Percentiles rank a stretch among this genome's conserved stretches.
Evolutionary conservation across 352 stramenopile genomes (phyloP).

Genomic region (Pythium phragmiticola): DNA sequence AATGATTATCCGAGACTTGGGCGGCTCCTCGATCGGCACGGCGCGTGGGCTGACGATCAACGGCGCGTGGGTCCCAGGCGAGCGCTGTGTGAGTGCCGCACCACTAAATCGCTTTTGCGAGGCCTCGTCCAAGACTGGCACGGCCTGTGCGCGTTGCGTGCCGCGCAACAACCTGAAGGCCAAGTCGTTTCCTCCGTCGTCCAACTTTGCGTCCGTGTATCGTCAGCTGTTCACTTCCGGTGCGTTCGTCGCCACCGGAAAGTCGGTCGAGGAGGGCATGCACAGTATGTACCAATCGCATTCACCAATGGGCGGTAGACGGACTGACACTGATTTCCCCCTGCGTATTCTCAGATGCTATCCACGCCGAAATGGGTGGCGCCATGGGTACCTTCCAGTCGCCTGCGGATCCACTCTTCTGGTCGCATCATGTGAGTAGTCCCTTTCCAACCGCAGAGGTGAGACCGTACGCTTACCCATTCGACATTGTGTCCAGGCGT

Average conservation of each 20-base stretch:
- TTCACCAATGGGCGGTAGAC: neutral
- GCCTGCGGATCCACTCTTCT: conserved; percentile 56
- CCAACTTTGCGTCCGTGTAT: conserved; percentile 43
- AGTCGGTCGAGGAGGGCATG: conserved; percentile 37
- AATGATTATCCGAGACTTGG: conserved; percentile 36
- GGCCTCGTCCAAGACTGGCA: conserved; percentile 25
- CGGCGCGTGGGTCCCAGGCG: conserved; percentile 16
- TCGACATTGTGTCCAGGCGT: conserved; percentile 7
- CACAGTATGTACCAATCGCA: conserved; percentile 40
- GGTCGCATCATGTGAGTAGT: conserved; percentile 37
- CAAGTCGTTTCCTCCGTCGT: conserved; percentile 31
- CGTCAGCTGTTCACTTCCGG: conserved; percentile 43
- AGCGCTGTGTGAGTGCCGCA: conserved; percentile 31
- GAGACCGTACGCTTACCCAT: neutral
- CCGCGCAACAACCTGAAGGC: conserved; percentile 22
- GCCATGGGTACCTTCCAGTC: conserved; percentile 50
- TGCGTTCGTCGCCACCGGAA: conserved; percentile 26
- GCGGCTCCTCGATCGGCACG: conserved; percentile 23
- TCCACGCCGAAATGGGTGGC: conserved; percentile 44
- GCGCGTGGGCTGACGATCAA: conserved; percentile 33
- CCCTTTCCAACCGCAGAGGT: neutral
- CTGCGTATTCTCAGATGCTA: conserved; percentile 28
- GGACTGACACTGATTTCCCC: neutral
- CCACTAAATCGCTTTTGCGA: conserved; percentile 54
- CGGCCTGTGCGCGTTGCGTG: conserved; percentile 38